Base-by-base conservation (phyloP, 371 early-diverging fungal species). In the Furculomyces boomerangus region DNA sequence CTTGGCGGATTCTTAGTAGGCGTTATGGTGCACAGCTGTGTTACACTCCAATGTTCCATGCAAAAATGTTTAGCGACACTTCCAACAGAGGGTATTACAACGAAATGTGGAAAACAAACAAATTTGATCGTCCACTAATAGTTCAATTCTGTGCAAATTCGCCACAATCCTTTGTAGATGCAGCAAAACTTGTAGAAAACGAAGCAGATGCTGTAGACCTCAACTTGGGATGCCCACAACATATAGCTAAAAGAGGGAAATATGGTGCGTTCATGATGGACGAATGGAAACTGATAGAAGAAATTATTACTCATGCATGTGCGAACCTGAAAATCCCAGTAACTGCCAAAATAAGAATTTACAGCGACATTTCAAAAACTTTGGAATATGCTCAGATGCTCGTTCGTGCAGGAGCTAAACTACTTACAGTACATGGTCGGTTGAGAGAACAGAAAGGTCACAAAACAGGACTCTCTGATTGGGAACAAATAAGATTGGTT, bases 101-200 rank as follows among this genome's bases (percentile, higher is more conserved):
- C 7, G 90, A 89, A 40, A 76, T 80, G 43, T 97, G 85, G 75
- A 72, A 75, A 53, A 85, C 82, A 0, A 78, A 79, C 5, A 62
- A 71, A 14, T 69, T 74, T 30, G 98, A 99, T 61, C 61, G 88
- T 22, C 95, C 96, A 0, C 66, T 96, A 53, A 77, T 99, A 45
- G 91, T 85, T 14, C 98, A 98, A 85, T 96, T 99, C 59, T 99
- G 99, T 67, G 98, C 95, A 32, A 98, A 99, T 66, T 89, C 97
- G 56, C 90, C 97, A 1, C 79, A 84, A 14, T 61, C 60, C 13
- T 76, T 99, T 39, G 73, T 98, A 1, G 68, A 72, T 40, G 95
- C 98, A 1, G 93, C 96, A 0, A 70, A 77, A 53, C 61, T 85
- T 32, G 88, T 95, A 7, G 83, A 89, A 59, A 75, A 80, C 51